Base-by-base conservation (phyloP, 176 grass and related monocot species). In the Panicum miliaceum region DNA sequence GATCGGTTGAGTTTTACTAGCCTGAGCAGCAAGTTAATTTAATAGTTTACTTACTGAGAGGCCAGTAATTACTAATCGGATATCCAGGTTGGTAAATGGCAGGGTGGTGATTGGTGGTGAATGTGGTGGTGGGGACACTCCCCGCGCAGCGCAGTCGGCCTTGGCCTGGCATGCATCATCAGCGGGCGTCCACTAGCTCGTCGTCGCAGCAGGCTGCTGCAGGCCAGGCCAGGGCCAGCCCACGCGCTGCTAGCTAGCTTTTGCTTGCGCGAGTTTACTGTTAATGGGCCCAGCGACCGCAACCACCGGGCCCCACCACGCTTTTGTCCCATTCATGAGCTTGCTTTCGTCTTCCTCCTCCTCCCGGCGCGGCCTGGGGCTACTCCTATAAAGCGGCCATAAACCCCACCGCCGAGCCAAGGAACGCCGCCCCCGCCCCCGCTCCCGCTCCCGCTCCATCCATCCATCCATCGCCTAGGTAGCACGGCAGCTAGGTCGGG, bases 241-340 rank as follows among this genome's bases (percentile, higher is more conserved):
- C 50, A 56, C 29, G 19, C 34, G 48, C 29, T 35, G 51, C 50
- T 75, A 56, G 72, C 57, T 60, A 56, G 72, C 57, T 60, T 69
- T 68, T 68, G 66, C 37, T 68, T 27, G 19, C 23, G 11, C n/a
- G 61, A 67, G 77, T 80, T 80, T 80, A 77, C 51, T 71, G 84
- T 62, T 51, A 3, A 58, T 19, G 84, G 77, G 84, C 1, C 3
- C 68, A 25, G 3, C 19, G 69, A 81, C 35, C 2, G 36, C 12
- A 32, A 80, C 68, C 54, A 7, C 48, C 1, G 35, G 23, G 76
- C 0, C 58, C 76, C 84, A 74, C 84, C 67, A 54, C 22, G 8
- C 76, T 42, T 86, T 81, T 81, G 84, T 83, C 81, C 68, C 69
- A 16, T 73, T 83, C 77, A 3, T 20, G 7, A 7, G 7, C 40